phyloP scores from a whole-genome alignment of 1,284 basidiomycete genomes.

The Cutaneotrichosporon sp. region DNA sequence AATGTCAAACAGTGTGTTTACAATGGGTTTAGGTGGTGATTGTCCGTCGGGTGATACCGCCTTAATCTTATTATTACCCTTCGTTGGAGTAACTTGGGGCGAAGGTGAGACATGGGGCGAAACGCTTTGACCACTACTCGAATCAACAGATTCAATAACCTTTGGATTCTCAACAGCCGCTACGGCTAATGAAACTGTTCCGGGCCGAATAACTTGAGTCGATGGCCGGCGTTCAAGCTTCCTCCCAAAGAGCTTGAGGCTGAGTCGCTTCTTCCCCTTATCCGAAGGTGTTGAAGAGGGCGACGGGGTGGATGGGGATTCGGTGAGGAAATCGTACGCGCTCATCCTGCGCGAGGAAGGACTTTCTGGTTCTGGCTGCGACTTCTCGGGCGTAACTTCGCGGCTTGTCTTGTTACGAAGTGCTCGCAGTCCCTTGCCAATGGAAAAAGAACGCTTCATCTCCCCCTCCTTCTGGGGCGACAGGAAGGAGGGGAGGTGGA shows the following conservation, averaged over 20 bases:
- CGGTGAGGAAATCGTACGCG: constrained; percentile 13
- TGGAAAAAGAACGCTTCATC: neutral
- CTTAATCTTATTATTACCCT: neutral
- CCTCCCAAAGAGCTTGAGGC: neutral
- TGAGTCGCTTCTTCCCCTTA: neutral
- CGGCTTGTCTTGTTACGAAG: neutral
- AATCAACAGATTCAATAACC: neutral
- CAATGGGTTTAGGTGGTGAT: neutral
- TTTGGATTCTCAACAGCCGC: neutral
- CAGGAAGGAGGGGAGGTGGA: neutral
- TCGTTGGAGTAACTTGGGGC: neutral
- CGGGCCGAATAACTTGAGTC: neutral
- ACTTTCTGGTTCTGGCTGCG: neutral
- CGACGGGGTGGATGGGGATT: neutral
- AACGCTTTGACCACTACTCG: no score
- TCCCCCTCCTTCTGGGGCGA: neutral
- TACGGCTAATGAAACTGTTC: neutral
- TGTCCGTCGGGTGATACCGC: neutral
- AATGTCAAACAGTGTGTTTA: neutral
- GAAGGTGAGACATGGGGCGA: neutral
- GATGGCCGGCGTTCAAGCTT: neutral
- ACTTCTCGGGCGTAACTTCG: neutral
- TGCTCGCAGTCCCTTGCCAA: neutral
- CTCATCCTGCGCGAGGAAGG: neutral
- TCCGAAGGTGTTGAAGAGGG: neutral